phyloP scores from a whole-genome alignment of 495 filamentous ascomycete species.

The Lophium mytilinum region DNA sequence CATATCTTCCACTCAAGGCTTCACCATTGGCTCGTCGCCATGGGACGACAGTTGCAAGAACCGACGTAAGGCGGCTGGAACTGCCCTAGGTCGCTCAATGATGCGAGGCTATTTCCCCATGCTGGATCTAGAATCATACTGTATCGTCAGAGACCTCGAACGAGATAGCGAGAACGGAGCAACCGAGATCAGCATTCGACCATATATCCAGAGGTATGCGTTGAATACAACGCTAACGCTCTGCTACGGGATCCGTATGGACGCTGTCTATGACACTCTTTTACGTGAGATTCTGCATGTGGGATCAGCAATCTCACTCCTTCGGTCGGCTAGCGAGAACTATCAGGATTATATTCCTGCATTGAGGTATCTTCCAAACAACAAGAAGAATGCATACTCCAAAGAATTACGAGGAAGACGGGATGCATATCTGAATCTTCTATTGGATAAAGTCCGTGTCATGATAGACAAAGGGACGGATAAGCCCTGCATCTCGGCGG shows the following conservation, averaged over 20 bases:
- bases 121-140: conserved; percentile 47
- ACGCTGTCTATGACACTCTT: conserved; percentile 41
- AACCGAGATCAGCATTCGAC: conserved; percentile 35
- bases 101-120: conserved; percentile 42
- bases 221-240: conserved; percentile 46
- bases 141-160: conserved; percentile 40
- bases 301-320: conserved; percentile 41
- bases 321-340: conserved; percentile 45
- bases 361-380: conserved; percentile 42
- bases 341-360: conserved; percentile 45
- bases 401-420: conserved; percentile 40
- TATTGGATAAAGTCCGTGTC: conserved; percentile 41
- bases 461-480: conserved; percentile 45
- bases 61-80: conserved; percentile 44
- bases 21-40: conserved; percentile 61
- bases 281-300: conserved; percentile 45
- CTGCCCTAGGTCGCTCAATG: conserved; percentile 39
- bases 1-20: conserved; percentile 62
- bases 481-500: conserved; percentile 45
- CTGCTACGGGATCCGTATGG: conserved; percentile 50
- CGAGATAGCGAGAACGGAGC: conserved; percentile 36
- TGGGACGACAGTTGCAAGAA: conserved; percentile 52
- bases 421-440: conserved; percentile 40
- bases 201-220: conserved; percentile 43
- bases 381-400: conserved; percentile 40